phyloP scores from a whole-genome alignment of 352 stramenopile species.

The Phytophthora citricola region DNA sequence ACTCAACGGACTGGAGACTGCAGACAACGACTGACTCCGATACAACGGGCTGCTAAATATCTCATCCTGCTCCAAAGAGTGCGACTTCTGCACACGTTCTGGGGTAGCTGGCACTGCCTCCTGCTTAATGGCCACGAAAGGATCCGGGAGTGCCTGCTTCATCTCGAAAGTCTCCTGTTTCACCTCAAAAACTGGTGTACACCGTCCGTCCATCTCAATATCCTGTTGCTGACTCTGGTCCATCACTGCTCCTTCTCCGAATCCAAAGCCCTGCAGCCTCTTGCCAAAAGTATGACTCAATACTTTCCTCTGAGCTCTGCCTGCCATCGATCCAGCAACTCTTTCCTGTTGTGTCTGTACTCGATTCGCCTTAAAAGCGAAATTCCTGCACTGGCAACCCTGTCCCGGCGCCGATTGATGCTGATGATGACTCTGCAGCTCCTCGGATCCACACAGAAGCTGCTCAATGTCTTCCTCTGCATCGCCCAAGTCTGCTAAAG shows the following conservation, averaged over 20 bases:
- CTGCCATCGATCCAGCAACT: conserved; percentile 7
- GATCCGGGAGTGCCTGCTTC: conserved; percentile 4
- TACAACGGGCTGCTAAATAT: conserved; percentile 55
- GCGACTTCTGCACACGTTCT: conserved; percentile 13
- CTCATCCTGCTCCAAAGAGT: conserved; percentile 22
- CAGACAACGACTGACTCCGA: conserved; percentile 34
- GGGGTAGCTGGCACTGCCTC: conserved; percentile 23
- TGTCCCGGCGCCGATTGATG: conserved; percentile 32
- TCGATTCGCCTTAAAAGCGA: conserved; percentile 42
- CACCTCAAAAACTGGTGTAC: background rate
- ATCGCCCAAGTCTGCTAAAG: conserved; percentile 36
- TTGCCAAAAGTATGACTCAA: conserved; percentile 69
- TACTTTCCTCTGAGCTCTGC: conserved; percentile 51
- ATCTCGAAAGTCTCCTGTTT: conserved; percentile 16
- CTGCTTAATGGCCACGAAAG: conserved; percentile 20
- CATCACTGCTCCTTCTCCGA: conserved; percentile 28
- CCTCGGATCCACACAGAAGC: conserved; percentile 49
- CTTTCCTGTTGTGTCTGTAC: conserved; percentile 35
- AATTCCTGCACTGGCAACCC: conserved; percentile 39
- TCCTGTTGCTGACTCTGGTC: conserved; percentile 31
- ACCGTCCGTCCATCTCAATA: conserved; percentile 28
- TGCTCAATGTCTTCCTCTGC: conserved; percentile 70
- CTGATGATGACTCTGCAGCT: conserved; percentile 45
- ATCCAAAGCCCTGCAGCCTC: conserved; percentile 57
- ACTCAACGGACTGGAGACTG: conserved; percentile 33